Percentiles rank a stretch among this genome's conserved stretches.
Conservation (phyloP, 805 yeast species). For the Candida maris region DNA sequence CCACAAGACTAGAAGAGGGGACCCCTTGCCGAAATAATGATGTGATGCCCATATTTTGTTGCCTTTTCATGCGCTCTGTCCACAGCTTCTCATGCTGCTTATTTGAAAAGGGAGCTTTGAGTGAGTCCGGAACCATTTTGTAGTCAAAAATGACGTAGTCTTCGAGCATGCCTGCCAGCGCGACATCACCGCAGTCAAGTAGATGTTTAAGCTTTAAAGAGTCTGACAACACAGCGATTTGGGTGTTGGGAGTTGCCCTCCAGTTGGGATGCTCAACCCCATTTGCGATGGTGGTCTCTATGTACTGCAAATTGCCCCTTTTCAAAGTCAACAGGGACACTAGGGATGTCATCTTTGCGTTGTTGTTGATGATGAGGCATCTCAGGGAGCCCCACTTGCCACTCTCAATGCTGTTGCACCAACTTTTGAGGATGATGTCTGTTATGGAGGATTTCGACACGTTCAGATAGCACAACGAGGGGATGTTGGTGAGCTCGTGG, state of each 20-base stretch:
- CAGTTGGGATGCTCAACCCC: constrained; percentile 4
- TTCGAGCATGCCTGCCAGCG: constrained; percentile 2
- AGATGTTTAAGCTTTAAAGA: constrained; percentile 14
- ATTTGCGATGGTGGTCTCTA: constrained; percentile 10
- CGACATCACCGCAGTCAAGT: constrained; percentile 3
- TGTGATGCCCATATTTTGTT: no score
- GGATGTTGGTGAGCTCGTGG: constrained; percentile 8
- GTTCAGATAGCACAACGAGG: constrained; percentile 19
- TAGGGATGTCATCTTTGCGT: constrained; percentile 6
- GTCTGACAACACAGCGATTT: constrained; percentile 9
- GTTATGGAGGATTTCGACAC: constrained; percentile 17
- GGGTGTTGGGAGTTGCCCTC: constrained; percentile 1
- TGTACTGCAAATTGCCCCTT: constrained; percentile 11
- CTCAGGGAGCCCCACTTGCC: constrained; percentile 23
- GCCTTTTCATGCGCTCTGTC: neutral
- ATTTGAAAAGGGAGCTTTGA: neutral
- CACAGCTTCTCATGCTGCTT: neutral
- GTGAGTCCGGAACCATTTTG: constrained; percentile 4
- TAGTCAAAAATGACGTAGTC: constrained; percentile 8
- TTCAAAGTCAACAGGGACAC: constrained; percentile 3
- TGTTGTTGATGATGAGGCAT: constrained; percentile 16
- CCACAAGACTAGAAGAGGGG: no score
- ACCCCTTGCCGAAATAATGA: no score
- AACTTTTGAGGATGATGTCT: constrained; percentile 20
- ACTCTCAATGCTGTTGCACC: constrained; percentile 24